Percentiles rank a stretch among this genome's conserved stretches.
Evolutionary conservation across 805 yeast species (phyloP).

Genomic region (Sugiyamaella mastotermitis): DNA sequence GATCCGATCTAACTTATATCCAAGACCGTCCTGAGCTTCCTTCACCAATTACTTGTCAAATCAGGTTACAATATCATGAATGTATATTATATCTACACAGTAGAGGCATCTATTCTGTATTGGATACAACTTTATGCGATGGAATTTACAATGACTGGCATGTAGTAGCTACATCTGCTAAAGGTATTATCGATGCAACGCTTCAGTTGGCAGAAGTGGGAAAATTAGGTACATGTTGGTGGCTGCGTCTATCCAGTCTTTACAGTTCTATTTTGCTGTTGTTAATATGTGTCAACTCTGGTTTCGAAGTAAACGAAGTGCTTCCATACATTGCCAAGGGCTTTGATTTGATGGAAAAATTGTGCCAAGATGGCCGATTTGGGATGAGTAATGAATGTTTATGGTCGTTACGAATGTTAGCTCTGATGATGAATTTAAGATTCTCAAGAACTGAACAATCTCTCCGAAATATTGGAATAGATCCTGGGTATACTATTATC

Average conservation of each 20-base stretch:
- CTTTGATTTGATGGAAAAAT: slow-evolving; percentile 14
- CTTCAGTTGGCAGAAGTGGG: slow-evolving; percentile 13
- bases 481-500: slow-evolving; percentile 48
- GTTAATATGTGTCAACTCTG: slow-evolving; percentile 41
- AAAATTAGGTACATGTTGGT: slow-evolving; percentile 36
- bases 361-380: slow-evolving; percentile 22
- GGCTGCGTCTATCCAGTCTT: slow-evolving; percentile 39
- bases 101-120: slow-evolving; percentile 11
- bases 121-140: slow-evolving; percentile 11
- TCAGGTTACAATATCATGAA: slow-evolving; percentile 19
- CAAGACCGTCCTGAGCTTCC: slow-evolving; percentile 13
- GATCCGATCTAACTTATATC: slow-evolving; percentile 20
- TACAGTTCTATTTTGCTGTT: slow-evolving; percentile 31
- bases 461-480: slow-evolving; percentile 41
- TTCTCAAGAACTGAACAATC: slow-evolving; percentile 36
- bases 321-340: slow-evolving; percentile 15
- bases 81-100: slow-evolving; percentile 10
- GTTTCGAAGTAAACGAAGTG: slow-evolving; percentile 25
- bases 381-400: slow-evolving; percentile 52
- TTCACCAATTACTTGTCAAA: slow-evolving; percentile 15
- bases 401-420: slow-evolving; percentile 56
- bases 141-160: slow-evolving; percentile 7
- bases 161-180: slow-evolving; percentile 5
- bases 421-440: slow-evolving; percentile 43
- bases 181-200: slow-evolving; percentile 8